phyloP scores from a whole-genome alignment of 352 stramenopile genomes.

The Globisporangium solare region DNA sequence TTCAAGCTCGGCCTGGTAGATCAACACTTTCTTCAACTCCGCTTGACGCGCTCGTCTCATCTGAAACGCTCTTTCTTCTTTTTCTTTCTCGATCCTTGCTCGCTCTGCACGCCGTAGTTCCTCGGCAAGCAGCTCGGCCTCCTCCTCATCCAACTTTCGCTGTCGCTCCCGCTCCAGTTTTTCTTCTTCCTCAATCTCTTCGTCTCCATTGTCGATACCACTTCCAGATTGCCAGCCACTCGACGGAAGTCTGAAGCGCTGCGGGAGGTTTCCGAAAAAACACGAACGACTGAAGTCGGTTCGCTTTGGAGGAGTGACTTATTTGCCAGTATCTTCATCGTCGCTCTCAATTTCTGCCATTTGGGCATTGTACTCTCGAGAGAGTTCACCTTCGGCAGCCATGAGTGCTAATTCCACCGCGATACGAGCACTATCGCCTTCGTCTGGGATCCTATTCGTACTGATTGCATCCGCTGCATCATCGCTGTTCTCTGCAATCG shows the following conservation, averaged over 20 bases:
- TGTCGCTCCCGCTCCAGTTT: conserved; percentile 52
- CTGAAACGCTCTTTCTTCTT: conserved; percentile 55
- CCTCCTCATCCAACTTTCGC: conserved; percentile 51
- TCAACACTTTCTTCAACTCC: conserved; percentile 55
- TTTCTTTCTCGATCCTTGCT: conserved; percentile 51
- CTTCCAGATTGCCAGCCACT: conserved; percentile 50
- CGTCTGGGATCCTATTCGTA: not conserved
- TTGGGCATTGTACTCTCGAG: conserved; percentile 20
- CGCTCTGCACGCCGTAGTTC: conserved; percentile 47
- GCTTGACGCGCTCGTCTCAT: conserved; percentile 39
- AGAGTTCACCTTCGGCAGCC: conserved; percentile 31
- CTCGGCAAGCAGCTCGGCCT: conserved; percentile 53
- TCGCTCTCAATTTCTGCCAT: conserved; percentile 34
- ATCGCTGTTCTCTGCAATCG: not conserved
- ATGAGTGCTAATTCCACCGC: conserved; percentile 26
- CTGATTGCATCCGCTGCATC: not conserved
- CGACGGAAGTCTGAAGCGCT: conserved; percentile 33
- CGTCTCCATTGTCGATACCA: conserved; percentile 66
- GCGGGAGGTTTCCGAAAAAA: conserved; percentile 64
- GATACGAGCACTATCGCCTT: conserved; percentile 10
- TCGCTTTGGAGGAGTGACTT: conserved; percentile 42
- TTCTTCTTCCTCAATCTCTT: conserved; percentile 72
- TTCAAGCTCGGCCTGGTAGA: conserved; percentile 52
- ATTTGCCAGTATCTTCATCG: conserved; percentile 39
- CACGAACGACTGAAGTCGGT: conserved; percentile 67